Base-by-base conservation (phyloP, 2,329 filamentous ascomycete genomes). In the Colletotrichum sansevieriae region DNA sequence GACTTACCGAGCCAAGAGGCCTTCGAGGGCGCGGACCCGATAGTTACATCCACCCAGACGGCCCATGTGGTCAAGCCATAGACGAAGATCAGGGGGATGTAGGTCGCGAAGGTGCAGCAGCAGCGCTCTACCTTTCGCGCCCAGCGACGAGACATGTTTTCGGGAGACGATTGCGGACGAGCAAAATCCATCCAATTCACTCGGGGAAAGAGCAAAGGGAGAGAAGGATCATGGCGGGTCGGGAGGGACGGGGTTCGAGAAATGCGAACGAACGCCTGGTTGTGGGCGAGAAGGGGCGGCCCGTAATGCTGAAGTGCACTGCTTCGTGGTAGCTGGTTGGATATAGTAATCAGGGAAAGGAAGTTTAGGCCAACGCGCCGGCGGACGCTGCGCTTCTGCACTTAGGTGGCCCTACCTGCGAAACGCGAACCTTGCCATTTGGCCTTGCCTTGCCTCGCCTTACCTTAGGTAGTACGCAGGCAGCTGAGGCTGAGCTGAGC, bases 61-160 rank as follows among this genome's bases (percentile, higher is more conserved):
- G 94, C 95, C 96, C 96, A 99, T 11, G 92, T 92, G n/a, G 94
- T 95, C 73, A 98, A 80, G 64, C 91, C 87, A 76, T 97, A 98
- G 67, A 98, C 93, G 77, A 98, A 97, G 33, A 84, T 83, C 18
- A 98, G 85, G n/a, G 95, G 95, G 73, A 97, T 93, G 79, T 94
- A 97, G 29, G 89, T 92, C 61, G 92, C 85, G 70, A 90, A 88
- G 49, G 86, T 83, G 82, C 95, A 98, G 84, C 94, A 98, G 76
- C 88, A 91, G 57, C 94, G 91, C 85, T 98, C 95, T 75, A 92
- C 62, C 78, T 86, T 88, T 72, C 92, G 86, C 56, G 88, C 91
- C 84, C 88, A 92, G 75, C 87, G 85, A 74, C 86, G 86, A 76
- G 83, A 80, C 85, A 89, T 89, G 72, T 76, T 83, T 66, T 77